Percentiles rank a stretch among this genome's conserved stretches.
Evolutionary conservation across 306 rosid genomes (phyloP).

Genomic region (Quercus variabilis): DNA sequence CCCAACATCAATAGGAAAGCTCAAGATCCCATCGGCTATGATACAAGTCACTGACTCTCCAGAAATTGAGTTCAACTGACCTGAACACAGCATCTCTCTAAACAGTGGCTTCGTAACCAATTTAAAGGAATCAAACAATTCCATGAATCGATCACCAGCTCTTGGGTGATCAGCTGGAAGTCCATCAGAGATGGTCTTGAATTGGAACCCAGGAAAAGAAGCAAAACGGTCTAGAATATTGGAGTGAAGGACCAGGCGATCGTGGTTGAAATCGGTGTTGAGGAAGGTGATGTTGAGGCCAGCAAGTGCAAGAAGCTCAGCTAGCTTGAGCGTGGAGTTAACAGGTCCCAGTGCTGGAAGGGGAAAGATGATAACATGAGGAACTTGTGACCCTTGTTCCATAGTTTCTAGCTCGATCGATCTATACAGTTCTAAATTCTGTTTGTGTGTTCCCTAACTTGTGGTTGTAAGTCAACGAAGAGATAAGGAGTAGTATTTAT

Average conservation of each 20-base stretch:
- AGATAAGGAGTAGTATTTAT: too few relatives aligned
- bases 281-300: constrained; percentile 30
- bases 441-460: too few relatives aligned
- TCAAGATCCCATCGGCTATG: too few relatives aligned
- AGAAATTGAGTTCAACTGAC: too few relatives aligned
- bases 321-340: constrained; percentile 33
- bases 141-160: not conserved
- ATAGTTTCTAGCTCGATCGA: not conserved
- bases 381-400: not conserved
- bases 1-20: too few relatives aligned
- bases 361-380: constrained; percentile 30
- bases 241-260: constrained; percentile 9
- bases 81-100: constrained; percentile 10
- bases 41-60: too few relatives aligned
- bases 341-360: constrained; percentile 32
- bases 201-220: constrained; percentile 24
- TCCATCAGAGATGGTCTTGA: constrained; percentile 32
- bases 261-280: constrained; percentile 21
- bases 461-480: too few relatives aligned
- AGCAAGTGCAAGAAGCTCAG: constrained; percentile 29
- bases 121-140: not conserved
- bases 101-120: constrained; percentile 25
- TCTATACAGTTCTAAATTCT: too few relatives aligned
- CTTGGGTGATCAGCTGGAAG: constrained; percentile 13
- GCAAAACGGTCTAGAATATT: constrained; percentile 3